A percentile compares a stretch with the other conserved stretches of the same genome.
Evolutionary conservation across 2,329 filamentous ascomycete species (phyloP).

Genomic region (Trichoderma polysporum): DNA sequence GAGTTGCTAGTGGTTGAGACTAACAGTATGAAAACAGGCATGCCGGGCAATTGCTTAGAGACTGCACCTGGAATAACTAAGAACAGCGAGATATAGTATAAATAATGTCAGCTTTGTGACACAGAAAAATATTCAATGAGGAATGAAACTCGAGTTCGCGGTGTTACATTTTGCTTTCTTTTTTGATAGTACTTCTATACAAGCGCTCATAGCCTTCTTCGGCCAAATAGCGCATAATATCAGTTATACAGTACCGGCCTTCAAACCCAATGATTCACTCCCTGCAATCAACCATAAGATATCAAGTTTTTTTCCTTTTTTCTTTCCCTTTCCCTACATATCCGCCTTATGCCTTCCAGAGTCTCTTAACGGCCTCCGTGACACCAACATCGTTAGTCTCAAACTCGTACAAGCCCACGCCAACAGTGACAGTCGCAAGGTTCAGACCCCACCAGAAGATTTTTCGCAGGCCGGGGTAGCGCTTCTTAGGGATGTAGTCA

Average conservation of each 20-base stretch:
- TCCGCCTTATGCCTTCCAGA: conserved; percentile 75
- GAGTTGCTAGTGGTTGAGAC: neutral
- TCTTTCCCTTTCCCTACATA: neutral
- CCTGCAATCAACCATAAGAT: neutral
- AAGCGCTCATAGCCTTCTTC: conserved; percentile 13
- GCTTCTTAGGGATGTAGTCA: conserved; percentile 81
- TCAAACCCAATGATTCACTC: neutral
- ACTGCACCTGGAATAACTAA: neutral
- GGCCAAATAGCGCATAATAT: conserved; percentile 8
- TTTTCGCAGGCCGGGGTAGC: conserved; percentile 66
- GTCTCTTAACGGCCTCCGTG: conserved; percentile 81
- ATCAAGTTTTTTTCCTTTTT: neutral
- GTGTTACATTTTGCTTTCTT: neutral
- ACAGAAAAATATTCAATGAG: neutral
- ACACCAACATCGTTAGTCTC: conserved; percentile 98
- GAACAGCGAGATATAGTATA: neutral
- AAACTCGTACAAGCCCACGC: conserved; percentile 92
- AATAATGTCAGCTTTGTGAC: neutral
- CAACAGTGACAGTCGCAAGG: conserved; percentile 73
- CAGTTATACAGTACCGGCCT: neutral
- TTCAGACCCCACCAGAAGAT: conserved; percentile 77
- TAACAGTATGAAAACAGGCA: neutral
- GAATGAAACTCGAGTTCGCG: neutral
- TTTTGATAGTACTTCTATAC: conserved; percentile 25
- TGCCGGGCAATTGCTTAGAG: too few species aligned